Percentiles rank a stretch among this genome's conserved stretches.
Conservation (phyloP, 2,329 filamentous ascomycete species). For the Penicillium sp. region DNA sequence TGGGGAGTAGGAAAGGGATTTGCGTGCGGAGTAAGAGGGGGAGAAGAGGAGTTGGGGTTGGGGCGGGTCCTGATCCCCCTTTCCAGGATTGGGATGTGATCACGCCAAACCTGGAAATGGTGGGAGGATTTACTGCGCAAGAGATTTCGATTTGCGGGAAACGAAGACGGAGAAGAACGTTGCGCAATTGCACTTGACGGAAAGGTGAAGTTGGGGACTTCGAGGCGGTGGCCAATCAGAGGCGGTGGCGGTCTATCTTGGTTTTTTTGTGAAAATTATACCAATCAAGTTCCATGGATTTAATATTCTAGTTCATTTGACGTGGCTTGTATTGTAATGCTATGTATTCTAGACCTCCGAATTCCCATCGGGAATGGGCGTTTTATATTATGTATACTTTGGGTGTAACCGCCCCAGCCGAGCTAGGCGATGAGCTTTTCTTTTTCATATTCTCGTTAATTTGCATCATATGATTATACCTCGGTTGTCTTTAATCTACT, state of each 20-base stretch:
- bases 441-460: neutral
- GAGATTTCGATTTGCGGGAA: neutral
- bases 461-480: too few relatives aligned
- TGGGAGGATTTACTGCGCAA: neutral
- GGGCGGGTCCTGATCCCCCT: neutral
- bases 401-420: neutral
- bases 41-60: neutral
- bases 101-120: neutral
- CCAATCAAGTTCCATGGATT: neutral
- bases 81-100: neutral
- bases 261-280: neutral
- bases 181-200: neutral
- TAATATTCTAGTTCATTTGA: neutral
- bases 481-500: too few relatives aligned
- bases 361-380: neutral
- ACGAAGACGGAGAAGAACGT: neutral
- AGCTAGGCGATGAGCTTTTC: neutral
- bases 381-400: neutral
- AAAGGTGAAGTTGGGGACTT: slow-evolving; percentile 3
- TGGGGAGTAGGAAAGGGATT: neutral
- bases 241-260: slow-evolving; percentile 5
- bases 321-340: too few relatives aligned
- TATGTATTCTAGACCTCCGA: neutral
- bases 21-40: slow-evolving; percentile 21
- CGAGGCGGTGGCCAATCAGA: slow-evolving; percentile 17